Evolutionary conservation across 495 filamentous ascomycete genomes (phyloP).

Genomic region (Lindgomyces ingoldianus): DNA sequence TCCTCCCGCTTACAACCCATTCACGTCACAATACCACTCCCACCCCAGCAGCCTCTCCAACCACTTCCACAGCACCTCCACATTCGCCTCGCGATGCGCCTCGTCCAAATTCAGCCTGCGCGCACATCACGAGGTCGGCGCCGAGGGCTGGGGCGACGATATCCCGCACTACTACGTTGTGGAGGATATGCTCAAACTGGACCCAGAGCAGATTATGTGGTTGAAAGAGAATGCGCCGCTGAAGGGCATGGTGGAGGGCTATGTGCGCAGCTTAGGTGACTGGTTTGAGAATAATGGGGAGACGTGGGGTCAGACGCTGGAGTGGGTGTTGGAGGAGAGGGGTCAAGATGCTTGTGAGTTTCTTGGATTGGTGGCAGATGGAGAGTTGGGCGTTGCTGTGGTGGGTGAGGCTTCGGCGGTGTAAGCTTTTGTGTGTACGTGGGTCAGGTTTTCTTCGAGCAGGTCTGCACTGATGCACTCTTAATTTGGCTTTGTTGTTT

Average conservation of each 20-base stretch:
- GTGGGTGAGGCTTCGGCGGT: neutral
- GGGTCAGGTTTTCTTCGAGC: neutral
- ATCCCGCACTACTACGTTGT: constrained; percentile 64
- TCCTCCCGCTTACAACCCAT: constrained; percentile 19
- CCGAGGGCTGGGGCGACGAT: constrained; percentile 64
- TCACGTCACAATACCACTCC: constrained; percentile 27
- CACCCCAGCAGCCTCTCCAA: constrained; percentile 28
- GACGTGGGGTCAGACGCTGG: constrained; percentile 56
- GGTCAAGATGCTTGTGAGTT: constrained; percentile 52
- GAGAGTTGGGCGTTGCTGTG: constrained; percentile 41
- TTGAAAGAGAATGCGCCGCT: constrained; percentile 55
- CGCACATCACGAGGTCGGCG: constrained; percentile 45
- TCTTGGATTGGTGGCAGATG: constrained; percentile 38
- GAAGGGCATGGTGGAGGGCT: constrained; percentile 58
- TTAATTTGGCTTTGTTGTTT: too few relatives aligned
- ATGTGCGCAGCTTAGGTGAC: constrained; percentile 54
- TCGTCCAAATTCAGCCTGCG: constrained; percentile 28
- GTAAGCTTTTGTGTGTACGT: neutral
- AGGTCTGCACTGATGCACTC: too few relatives aligned
- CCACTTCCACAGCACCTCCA: constrained; percentile 45
- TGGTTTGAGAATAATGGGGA: constrained; percentile 68
- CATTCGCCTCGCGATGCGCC: constrained; percentile 18
- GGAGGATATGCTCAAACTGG: constrained; percentile 67
- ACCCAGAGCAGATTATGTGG: constrained; percentile 60
- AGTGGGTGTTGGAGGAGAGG: constrained; percentile 58